phyloP scores from a whole-genome alignment of 2,329 filamentous ascomycete species.

The Coniochaeta pulveracea region DNA sequence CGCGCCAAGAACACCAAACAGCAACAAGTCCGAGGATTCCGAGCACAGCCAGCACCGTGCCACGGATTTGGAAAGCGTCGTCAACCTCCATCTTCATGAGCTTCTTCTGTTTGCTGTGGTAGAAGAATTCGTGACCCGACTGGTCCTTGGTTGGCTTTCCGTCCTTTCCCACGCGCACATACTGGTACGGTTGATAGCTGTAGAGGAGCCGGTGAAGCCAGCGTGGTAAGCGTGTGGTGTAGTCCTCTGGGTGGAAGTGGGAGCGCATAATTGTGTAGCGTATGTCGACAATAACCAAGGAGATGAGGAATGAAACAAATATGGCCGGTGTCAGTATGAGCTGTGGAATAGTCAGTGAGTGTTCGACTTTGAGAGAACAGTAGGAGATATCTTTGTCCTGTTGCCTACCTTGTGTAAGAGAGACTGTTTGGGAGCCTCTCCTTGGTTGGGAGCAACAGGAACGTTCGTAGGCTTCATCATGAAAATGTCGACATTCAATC shows the following conservation, averaged over 20 bases:
- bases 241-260: constrained; percentile 20
- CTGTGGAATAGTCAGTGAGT: too few relatives aligned
- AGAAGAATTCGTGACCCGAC: constrained; percentile 23
- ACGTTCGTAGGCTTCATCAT: too few relatives aligned
- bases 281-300: constrained; percentile 51
- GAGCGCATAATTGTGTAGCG: constrained; percentile 40
- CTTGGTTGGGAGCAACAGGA: background rate
- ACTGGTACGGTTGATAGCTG: constrained; percentile 26
- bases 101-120: constrained; percentile 46
- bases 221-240: constrained; percentile 18
- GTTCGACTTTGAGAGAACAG: background rate
- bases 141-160: constrained; percentile 4
- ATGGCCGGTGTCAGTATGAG: constrained; percentile 50
- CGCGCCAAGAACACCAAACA: constrained; percentile 17
- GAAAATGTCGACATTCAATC: too few relatives aligned
- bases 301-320: constrained; percentile 54
- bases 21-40: constrained; percentile 21
- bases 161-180: constrained; percentile 15
- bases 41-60: constrained; percentile 39
- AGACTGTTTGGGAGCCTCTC: constrained; percentile 10
- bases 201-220: constrained; percentile 32
- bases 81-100: constrained; percentile 49
- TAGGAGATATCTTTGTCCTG: background rate
- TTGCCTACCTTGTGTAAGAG: constrained; percentile 14
- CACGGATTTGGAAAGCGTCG: constrained; percentile 51